Evolutionary conservation across 768 basidiomycete genomes (phyloP).

Genomic region (Mycena pura): DNA sequence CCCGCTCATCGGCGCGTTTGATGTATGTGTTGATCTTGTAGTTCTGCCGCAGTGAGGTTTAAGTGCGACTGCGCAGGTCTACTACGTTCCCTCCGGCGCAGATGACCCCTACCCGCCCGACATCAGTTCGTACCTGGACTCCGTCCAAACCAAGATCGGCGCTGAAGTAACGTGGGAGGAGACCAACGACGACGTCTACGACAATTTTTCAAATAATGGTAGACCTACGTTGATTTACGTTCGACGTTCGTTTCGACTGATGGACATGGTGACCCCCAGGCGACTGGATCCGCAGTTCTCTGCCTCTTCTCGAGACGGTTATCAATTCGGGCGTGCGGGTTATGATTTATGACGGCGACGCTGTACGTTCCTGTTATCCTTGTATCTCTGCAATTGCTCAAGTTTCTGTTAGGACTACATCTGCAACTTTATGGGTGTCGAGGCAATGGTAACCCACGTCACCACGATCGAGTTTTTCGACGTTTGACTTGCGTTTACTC

Average conservation of each 20-base stretch:
- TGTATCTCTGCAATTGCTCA: background rate
- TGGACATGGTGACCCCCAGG: constrained; percentile 33
- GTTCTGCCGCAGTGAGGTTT: background rate
- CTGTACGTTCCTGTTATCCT: constrained; percentile 23
- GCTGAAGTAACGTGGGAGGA: constrained; percentile 50
- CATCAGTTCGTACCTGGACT: constrained; percentile 40
- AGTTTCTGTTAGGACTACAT: constrained; percentile 38
- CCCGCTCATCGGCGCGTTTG: constrained; percentile 60
- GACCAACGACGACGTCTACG: constrained; percentile 49
- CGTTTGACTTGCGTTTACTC: background rate
- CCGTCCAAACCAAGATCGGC: constrained; percentile 46
- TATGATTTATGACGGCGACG: constrained; percentile 50
- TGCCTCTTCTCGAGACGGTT: constrained; percentile 42
- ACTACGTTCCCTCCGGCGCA: constrained; percentile 50
- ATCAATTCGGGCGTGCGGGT: constrained; percentile 51
- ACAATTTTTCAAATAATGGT: constrained; percentile 54
- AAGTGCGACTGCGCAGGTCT: constrained; percentile 34
- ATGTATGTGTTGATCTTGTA: constrained; percentile 43
- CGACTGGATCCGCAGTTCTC: constrained; percentile 64
- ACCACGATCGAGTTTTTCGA: background rate
- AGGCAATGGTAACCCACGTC: constrained; percentile 44
- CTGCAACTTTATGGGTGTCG: constrained; percentile 50
- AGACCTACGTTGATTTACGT: background rate
- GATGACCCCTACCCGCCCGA: constrained; percentile 58
- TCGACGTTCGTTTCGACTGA: background rate